Evolutionary conservation across 306 rosid species (phyloP).

Genomic region (Phaseolus lunatus): DNA sequence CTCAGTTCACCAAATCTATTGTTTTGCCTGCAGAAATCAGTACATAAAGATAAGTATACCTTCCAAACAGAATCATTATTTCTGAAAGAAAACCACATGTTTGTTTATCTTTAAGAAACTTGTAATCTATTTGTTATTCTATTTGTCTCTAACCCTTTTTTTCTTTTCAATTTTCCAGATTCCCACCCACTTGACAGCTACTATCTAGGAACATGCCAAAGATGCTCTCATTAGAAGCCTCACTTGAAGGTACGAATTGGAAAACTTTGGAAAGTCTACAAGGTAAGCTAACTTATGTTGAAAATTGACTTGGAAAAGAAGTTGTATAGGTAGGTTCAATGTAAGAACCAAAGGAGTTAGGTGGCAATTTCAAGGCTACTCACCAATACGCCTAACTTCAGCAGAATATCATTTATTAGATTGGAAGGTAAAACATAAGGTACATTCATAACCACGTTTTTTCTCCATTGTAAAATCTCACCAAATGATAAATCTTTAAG

Average conservation of each 20-base stretch:
- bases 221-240: slow-evolving; percentile 30
- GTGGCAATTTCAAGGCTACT: slow-evolving; percentile 50
- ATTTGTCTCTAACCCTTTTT: slow-evolving; percentile 18
- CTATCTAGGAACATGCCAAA: slow-evolving; percentile 7
- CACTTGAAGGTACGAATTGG: slow-evolving; percentile 35
- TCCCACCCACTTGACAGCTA: slow-evolving; percentile 31
- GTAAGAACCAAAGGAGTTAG: slow-evolving; percentile 42
- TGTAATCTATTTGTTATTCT: slow-evolving; percentile 35
- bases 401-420: slow-evolving; percentile 22
- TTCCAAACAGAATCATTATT: slow-evolving; percentile 9
- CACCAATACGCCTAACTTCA: slow-evolving; percentile 51
- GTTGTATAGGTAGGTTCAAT: slow-evolving; percentile 10
- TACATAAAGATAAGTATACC: slow-evolving; percentile 12
- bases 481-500: background rate
- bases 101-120: background rate
- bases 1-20: slow-evolving; percentile 44
- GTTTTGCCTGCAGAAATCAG: slow-evolving; percentile 73
- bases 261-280: slow-evolving; percentile 39
- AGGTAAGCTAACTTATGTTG: slow-evolving; percentile 39
- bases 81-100: background rate
- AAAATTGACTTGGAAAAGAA: slow-evolving; percentile 42
- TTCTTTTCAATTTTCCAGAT: slow-evolving; percentile 41
- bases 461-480: background rate
- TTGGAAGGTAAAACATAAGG: background rate
- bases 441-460: slow-evolving; percentile 12